A percentile compares a stretch with the other conserved stretches of the same genome.
Conservation (phyloP, 768 basidiomycete genomes). For the Trichaptum fuscoviolaceum region DNA sequence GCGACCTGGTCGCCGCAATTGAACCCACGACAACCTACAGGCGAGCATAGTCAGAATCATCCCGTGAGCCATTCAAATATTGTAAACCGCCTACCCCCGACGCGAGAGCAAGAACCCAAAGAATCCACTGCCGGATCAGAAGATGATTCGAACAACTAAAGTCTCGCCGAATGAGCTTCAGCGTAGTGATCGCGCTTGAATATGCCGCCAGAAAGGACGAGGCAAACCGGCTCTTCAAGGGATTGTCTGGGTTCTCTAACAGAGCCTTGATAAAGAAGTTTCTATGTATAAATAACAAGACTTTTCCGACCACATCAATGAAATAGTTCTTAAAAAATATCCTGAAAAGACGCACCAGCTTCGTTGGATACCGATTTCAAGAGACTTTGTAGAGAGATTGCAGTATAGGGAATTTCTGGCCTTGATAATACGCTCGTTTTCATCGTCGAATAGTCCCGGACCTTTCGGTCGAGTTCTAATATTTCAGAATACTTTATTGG, state of each 20-base stretch:
- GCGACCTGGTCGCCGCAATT: conserved; percentile 42
- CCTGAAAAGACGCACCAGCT: conserved; percentile 44
- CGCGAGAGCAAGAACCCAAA: conserved; percentile 56
- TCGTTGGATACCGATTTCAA: conserved; percentile 56
- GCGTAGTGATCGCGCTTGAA: conserved; percentile 49
- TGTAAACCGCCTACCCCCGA: conserved; percentile 25
- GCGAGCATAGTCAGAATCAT: background rate
- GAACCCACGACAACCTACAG: conserved; percentile 51
- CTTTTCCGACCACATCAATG: conserved; percentile 31
- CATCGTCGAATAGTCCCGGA: conserved; percentile 49
- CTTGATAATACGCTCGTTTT: conserved; percentile 1
- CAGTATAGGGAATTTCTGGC: conserved; percentile 17
- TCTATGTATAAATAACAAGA: conserved; percentile 62
- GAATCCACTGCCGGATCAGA: conserved; percentile 56
- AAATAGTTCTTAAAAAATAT: conserved; percentile 9
- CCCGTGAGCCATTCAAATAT: background rate
- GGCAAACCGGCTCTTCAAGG: conserved; percentile 55
- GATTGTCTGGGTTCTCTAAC: conserved; percentile 50
- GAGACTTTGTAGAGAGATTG: conserved; percentile 35
- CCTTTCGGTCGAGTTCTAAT: conserved; percentile 45
- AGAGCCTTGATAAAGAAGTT: conserved; percentile 64
- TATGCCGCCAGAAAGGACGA: conserved; percentile 71
- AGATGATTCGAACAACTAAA: conserved; percentile 56
- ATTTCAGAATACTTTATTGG: conserved; percentile 54
- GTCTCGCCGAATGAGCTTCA: conserved; percentile 41